These are phyloP conservation scores for Bryopsis sp. DNA, from an alignment of 139 green algal species.

Conservation along the genomic window DNA sequence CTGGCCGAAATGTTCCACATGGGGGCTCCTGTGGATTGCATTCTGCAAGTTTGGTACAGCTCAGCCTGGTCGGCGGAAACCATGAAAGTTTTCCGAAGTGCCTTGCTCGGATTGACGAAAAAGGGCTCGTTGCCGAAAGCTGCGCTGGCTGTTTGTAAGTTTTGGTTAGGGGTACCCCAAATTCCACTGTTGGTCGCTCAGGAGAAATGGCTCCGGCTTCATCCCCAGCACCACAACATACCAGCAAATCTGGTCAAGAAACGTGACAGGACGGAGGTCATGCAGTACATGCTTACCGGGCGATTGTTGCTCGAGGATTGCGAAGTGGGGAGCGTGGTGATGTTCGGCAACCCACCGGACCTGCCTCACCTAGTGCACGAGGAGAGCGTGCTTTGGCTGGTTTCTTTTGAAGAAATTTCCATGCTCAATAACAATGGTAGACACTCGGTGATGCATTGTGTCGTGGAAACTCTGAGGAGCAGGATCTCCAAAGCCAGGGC, in stretches of 20 bases:
- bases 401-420: background rate
- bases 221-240: background rate
- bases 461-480: background rate
- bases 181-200: constrained; percentile 12
- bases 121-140: background rate
- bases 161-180: constrained; percentile 21
- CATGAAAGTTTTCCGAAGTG: constrained; percentile 22
- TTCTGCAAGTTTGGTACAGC: constrained; percentile 44
- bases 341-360: constrained; percentile 25
- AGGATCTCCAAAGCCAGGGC: background rate
- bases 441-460: background rate
- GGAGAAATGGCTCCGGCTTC: constrained; percentile 16
- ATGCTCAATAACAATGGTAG: constrained; percentile 3
- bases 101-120: constrained; percentile 15
- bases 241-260: constrained; percentile 20
- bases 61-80: constrained; percentile 24
- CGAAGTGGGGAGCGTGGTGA: constrained; percentile 28
- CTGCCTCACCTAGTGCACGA: background rate
- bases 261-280: constrained; percentile 24
- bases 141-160: constrained; percentile 17
- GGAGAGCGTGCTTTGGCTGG: constrained; percentile 3
- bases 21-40: constrained; percentile 18
- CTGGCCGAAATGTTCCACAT: constrained; percentile 32
- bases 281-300: constrained; percentile 24
- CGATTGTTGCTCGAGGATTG: constrained; percentile 19